These are phyloP conservation scores for Diplocarpon rosae DNA, from an alignment of 2,329 filamentous ascomycete species.

Conservation along the genomic window DNA sequence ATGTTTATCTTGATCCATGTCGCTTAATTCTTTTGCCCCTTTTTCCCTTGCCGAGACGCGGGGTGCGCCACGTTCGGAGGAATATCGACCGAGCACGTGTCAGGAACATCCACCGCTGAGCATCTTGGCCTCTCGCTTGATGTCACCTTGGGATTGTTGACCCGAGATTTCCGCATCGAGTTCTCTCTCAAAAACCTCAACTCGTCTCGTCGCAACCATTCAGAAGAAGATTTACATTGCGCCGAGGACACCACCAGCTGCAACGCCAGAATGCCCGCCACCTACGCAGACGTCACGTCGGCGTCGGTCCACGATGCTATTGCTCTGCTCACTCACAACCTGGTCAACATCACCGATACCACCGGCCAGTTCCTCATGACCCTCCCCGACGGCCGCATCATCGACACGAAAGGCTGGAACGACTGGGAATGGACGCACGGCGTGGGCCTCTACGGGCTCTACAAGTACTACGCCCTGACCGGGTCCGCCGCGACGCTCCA, in stretches of 20 bases:
- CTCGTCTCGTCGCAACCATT: no score
- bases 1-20: no score
- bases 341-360: slow-evolving; percentile 66
- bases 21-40: no score
- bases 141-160: no score
- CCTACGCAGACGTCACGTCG: slow-evolving; percentile 2
- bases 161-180: no score
- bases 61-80: no score
- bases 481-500: slow-evolving; percentile 47
- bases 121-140: no score
- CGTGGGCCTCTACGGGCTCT: slow-evolving; percentile 69
- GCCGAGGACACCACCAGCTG: background rate
- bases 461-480: slow-evolving; percentile 68
- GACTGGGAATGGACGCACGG: slow-evolving; percentile 79
- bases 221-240: no score
- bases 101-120: no score
- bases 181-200: no score
- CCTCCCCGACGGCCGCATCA: slow-evolving; percentile 60
- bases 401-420: slow-evolving; percentile 64
- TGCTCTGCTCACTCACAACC: slow-evolving; percentile 17
- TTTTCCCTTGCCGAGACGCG: no score
- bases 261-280: slow-evolving; percentile 2
- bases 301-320: slow-evolving; percentile 4
- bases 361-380: slow-evolving; percentile 64
- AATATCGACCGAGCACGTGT: no score